phyloP scores from a whole-genome alignment of 352 stramenopile species.

The Phytophthora brassicae region DNA sequence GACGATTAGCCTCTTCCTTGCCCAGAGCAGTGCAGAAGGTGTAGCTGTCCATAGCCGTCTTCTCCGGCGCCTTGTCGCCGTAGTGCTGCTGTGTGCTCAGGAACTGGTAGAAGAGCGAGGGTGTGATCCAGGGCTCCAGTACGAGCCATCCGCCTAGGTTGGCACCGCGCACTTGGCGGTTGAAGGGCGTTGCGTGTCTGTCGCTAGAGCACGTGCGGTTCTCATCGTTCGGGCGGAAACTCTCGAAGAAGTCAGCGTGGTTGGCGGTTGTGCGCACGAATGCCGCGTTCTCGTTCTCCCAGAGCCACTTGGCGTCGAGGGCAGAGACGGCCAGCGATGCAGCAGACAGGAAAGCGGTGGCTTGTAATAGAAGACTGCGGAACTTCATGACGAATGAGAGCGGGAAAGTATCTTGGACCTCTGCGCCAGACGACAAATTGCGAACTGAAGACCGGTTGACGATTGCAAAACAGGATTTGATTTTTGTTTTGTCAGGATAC shows the following conservation, averaged over 20 bases:
- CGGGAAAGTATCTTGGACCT: constrained; percentile 3
- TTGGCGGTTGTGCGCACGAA: constrained; percentile 31
- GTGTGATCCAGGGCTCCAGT: constrained; percentile 30
- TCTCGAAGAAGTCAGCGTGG: constrained; percentile 41
- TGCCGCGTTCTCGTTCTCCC: constrained; percentile 50
- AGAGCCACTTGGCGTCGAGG: constrained; percentile 53
- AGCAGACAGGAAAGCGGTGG: constrained; percentile 1
- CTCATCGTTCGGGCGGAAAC: constrained; percentile 50
- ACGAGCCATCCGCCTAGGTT: constrained; percentile 32
- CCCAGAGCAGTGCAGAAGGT: constrained; percentile 63
- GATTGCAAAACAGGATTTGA: constrained; percentile 5
- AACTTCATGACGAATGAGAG: constrained; percentile 10
- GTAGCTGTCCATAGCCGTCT: constrained; percentile 91
- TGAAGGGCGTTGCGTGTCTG: constrained; percentile 29
- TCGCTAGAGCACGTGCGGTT: constrained; percentile 31
- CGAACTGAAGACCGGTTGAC: neutral
- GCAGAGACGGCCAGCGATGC: neutral
- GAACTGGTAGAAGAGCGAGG: constrained; percentile 35
- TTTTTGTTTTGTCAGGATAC: neutral
- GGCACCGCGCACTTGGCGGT: constrained; percentile 25
- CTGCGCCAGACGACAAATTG: neutral
- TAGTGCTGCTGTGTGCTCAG: constrained; percentile 69
- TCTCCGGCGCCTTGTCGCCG: constrained; percentile 71
- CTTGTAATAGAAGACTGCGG: constrained; percentile 1
- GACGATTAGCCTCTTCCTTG: constrained; percentile 87